Base-by-base conservation (phyloP, 2,329 filamentous ascomycete species). In the Verticillium alfalfae region DNA sequence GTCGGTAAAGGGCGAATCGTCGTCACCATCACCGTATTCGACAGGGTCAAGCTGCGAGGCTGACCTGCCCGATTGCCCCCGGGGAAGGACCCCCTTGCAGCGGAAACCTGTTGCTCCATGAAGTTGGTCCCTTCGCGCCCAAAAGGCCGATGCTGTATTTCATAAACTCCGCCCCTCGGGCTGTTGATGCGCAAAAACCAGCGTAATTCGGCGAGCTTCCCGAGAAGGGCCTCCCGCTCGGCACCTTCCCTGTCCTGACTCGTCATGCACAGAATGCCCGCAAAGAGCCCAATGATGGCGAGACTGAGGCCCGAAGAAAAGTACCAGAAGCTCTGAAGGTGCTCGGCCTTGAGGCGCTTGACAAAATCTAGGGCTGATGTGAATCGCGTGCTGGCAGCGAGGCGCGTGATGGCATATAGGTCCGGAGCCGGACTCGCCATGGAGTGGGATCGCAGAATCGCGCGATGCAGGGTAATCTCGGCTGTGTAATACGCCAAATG, bases 401-500 rank as follows among this genome's bases (percentile, higher is more conserved):
- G 57, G 10, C 58, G 67, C 38, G 57, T 62, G 49, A 60, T 64
- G 38, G 18, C 62, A 57, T 60, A 62, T 36, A 62, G 60, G 15
- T 62, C 52, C 59, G 57, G 54, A 9, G 52, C 57, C 62, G 60
- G 57, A 15, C 37, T 22, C 5, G n/a, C 12, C 45, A 10, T 52
- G 8, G 45, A 52, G 13, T 70, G 67, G 1, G 74, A 71, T 10
- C 77, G 69, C 6, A 79, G 70, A 65, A 80, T 76, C 2, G 75
- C 73, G 7, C 76, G 74, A 67, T 79, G 78, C 2, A 79, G 71
- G 38, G 76, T 75, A 49, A 78, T 76, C 61, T 79, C 78, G 1
- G 76, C 76, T 1, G 76, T 75, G 60, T 78, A 75, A 63, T 78
- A 78, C 1, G 77, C 76, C 7, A 80, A 70, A 38, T 78, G 73